Evolutionary conservation across 768 basidiomycete genomes (phyloP).

Genomic region (Leccinum imitatum): DNA sequence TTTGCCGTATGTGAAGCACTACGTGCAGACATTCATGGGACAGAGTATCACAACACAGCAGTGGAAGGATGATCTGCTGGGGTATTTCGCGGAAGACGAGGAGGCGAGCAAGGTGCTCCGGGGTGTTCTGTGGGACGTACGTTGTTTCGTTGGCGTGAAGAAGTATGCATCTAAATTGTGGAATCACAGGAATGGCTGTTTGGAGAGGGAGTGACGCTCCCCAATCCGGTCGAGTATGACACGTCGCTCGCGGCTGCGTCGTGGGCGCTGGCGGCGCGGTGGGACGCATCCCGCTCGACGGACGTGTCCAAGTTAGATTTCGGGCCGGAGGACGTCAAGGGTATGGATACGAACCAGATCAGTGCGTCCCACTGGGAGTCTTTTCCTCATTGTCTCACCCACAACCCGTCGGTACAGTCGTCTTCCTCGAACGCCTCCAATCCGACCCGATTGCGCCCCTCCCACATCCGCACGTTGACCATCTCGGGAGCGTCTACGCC

Average conservation of each 20-base stretch:
- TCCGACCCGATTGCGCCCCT: conserved; percentile 48
- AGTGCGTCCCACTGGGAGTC: conserved; percentile 39
- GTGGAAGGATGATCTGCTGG: conserved; percentile 80
- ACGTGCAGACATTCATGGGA: conserved; percentile 78
- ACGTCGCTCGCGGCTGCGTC: conserved; percentile 65
- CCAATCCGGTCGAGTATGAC: conserved; percentile 76
- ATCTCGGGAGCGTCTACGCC: conserved; percentile 56
- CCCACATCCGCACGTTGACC: conserved; percentile 54
- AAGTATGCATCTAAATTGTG: background rate
- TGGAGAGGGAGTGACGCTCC: conserved; percentile 73
- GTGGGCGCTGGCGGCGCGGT: conserved; percentile 68
- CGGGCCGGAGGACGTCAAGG: conserved; percentile 54
- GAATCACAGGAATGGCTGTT: conserved; percentile 69
- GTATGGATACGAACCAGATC: conserved; percentile 75
- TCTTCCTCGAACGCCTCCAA: conserved; percentile 80
- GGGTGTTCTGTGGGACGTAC: conserved; percentile 74
- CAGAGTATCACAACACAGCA: conserved; percentile 80
- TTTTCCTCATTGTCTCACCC: too few species aligned
- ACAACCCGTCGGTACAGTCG: conserved; percentile 45
- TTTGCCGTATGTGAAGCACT: conserved; percentile 80
- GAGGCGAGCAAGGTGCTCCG: conserved; percentile 61
- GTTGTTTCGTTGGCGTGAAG: conserved; percentile 19
- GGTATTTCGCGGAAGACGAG: conserved; percentile 61
- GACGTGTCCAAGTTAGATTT: conserved; percentile 54
- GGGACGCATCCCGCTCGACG: conserved; percentile 62